phyloP scores from a whole-genome alignment of 2,329 filamentous ascomycete genomes.

The Sclerotinia trifoliorum region DNA sequence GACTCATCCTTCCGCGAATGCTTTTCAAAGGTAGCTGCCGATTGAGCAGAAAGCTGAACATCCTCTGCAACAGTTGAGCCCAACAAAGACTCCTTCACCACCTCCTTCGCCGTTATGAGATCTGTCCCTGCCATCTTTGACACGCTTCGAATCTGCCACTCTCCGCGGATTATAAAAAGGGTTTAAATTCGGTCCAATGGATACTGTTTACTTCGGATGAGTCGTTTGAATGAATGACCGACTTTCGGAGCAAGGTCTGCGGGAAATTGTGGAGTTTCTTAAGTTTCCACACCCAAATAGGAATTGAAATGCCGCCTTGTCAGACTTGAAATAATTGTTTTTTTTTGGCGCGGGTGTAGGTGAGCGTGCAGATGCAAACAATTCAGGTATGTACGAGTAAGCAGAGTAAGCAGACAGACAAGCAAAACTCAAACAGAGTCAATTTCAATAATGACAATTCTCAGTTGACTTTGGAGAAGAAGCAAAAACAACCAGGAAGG shows the following conservation, averaged over 20 bases:
- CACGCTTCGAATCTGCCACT: slow-evolving; percentile 11
- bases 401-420: not conserved
- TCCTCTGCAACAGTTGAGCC: slow-evolving; percentile 52
- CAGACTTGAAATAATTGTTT: not conserved
- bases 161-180: not conserved
- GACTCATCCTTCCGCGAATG: slow-evolving; percentile 74
- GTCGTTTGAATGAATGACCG: not conserved
- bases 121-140: slow-evolving; percentile 36
- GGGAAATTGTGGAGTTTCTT: slow-evolving; percentile 8
- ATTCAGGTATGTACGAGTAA: not conserved
- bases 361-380: not conserved
- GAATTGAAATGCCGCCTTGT: not conserved
- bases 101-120: slow-evolving; percentile 47
- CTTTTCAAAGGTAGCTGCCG: slow-evolving; percentile 71
- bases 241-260: slow-evolving; percentile 14
- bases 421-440: too few relatives aligned
- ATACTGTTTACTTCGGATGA: slow-evolving; percentile 7
- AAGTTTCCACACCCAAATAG: not conserved
- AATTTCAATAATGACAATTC: too few relatives aligned
- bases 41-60: slow-evolving; percentile 68
- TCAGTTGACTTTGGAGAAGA: too few relatives aligned
- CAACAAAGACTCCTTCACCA: slow-evolving; percentile 77
- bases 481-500: too few relatives aligned
- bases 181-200: slow-evolving; percentile 14
- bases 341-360: not conserved